Evolutionary conservation across 306 rosid species (phyloP).

Genomic region (Morella rubra): DNA sequence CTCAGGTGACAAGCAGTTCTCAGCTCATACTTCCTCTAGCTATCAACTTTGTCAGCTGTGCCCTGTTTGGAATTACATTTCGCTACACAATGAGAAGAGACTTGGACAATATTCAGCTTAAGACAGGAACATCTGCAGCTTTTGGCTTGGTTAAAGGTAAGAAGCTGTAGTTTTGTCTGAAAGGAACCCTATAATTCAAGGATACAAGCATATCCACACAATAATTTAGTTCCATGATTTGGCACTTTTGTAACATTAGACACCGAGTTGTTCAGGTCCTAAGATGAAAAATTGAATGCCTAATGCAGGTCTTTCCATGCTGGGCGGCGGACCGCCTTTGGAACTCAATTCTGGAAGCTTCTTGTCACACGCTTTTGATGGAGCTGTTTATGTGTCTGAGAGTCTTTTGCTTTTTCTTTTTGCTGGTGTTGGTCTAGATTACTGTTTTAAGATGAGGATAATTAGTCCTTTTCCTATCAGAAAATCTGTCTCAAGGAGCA

Average conservation of each 20-base stretch:
- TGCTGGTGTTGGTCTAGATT: conserved; percentile 77
- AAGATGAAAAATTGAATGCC: conserved; percentile 10
- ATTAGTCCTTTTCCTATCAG: conserved; percentile 63
- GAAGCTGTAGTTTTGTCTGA: background rate
- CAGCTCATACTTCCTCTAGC: conserved; percentile 62
- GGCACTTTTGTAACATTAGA: background rate
- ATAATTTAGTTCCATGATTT: background rate
- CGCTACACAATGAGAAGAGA: conserved; percentile 72
- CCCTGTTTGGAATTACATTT: conserved; percentile 76
- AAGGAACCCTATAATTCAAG: background rate
- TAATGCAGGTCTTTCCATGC: conserved; percentile 71
- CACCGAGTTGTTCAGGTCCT: background rate
- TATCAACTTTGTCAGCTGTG: conserved; percentile 64
- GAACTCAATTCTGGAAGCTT: conserved; percentile 56
- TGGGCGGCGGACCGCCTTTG: conserved; percentile 56
- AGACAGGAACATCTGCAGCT: conserved; percentile 82
- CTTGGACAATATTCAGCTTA: conserved; percentile 73
- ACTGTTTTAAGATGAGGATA: conserved; percentile 64
- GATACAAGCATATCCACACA: background rate
- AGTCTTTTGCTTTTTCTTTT: conserved; percentile 63
- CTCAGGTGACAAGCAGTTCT: conserved; percentile 45
- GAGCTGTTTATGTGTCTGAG: conserved; percentile 57
- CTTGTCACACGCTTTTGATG: conserved; percentile 55
- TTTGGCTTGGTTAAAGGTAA: conserved; percentile 89
- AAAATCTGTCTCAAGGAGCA: conserved; percentile 35